Base-by-base conservation (phyloP, 352 stramenopile species). In the Pythium apleroticum region DNA sequence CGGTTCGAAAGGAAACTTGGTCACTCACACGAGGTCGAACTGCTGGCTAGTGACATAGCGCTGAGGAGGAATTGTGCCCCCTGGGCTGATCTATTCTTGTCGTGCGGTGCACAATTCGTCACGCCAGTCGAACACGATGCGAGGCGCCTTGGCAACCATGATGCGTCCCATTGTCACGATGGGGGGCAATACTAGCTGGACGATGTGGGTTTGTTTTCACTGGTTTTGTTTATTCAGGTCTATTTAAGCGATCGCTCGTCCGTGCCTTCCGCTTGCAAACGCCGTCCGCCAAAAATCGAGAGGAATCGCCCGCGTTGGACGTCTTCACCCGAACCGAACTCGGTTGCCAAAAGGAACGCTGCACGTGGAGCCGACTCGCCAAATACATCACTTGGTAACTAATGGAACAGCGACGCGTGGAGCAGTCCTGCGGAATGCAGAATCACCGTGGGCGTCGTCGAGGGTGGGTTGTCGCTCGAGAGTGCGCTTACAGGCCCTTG, bases 401-500 rank as follows among this genome's bases (percentile, higher is more conserved):
- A 65, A 58, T 65, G 59, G 30, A 65, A 65, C 59, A 65, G 60
- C 52, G 52, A 35, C n/a, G 24, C 41, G 41, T 25, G 20, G 30
- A 28, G 43, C 43, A 12, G 20, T 28, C 11, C 20, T 35, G 25
- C 39, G 4, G 10, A 31, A n/a, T 9, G 12, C 2, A 48, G 11
- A 27, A 41, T 48, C 52, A 12, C 31, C 30, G 30, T 31, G 27
- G 19, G 20, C 43, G 20, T 35, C 56, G 17, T 33, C n/a, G 28
- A 54, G 28, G 27, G 15, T 46, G 39, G 19, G 35, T 41, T 25
- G 41, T 22, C 45, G 61, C 60, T 41, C 25, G 39, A 1, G 54
- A 1, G 24, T 8, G 49, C 35, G 43, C 35, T 66, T 71, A 73
- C 31, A 91, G 66, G 22, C 79, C 77, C 77, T 93, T 93, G 73